Conservation (phyloP, 1,284 basidiomycete species). For the Puccinia brachypodii region DNA sequence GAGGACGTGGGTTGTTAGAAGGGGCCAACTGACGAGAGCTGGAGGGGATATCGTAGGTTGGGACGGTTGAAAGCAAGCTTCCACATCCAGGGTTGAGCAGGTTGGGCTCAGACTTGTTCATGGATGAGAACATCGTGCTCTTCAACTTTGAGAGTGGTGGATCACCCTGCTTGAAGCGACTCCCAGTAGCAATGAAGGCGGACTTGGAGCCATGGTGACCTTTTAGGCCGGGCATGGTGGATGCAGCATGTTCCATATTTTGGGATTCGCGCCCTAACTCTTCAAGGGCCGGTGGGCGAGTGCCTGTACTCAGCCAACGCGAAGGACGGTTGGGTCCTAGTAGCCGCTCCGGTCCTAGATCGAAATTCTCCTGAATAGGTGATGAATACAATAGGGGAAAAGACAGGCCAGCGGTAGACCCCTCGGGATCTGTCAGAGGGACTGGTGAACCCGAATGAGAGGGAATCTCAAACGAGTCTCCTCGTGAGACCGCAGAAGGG, state of each 20-base stretch:
- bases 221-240: not conserved
- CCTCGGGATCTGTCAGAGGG: slow-evolving; percentile 2
- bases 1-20: not conserved
- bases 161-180: slow-evolving; percentile 11
- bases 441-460: slow-evolving; percentile 7
- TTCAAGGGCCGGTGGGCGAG: not conserved
- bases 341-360: not conserved
- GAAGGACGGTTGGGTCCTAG: not conserved
- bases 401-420: not conserved
- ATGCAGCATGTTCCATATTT: not conserved
- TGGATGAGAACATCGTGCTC: slow-evolving; percentile 18
- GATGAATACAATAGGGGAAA: slow-evolving; percentile 1
- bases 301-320: not conserved
- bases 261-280: not conserved
- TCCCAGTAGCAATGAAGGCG: not conserved
- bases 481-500: not conserved
- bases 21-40: not conserved
- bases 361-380: slow-evolving; percentile 4
- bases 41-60: not conserved
- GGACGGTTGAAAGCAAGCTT: not conserved
- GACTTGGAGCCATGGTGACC: not conserved
- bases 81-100: not conserved
- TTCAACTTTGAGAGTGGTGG: slow-evolving; percentile 10
- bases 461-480: not conserved
- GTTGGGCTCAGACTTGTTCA: slow-evolving; percentile 38